Percentiles rank a stretch among this genome's conserved stretches.
phyloP scores from a whole-genome alignment of 2,329 filamentous ascomycete species.

The Rhynchosporium agropyri region DNA sequence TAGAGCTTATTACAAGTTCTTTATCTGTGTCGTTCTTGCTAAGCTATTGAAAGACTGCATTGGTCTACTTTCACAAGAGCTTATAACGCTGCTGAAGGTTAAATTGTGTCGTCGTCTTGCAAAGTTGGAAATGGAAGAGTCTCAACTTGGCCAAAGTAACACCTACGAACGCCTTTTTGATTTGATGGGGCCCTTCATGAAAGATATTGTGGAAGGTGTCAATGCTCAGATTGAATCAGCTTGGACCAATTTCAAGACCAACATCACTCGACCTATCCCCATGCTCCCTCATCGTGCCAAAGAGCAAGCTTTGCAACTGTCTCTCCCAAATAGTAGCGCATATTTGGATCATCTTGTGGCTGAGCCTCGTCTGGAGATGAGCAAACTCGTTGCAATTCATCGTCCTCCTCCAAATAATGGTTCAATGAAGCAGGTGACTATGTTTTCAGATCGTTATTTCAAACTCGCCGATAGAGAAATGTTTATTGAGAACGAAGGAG shows the following conservation, averaged over 20 bases:
- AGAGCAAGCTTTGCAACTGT: conserved; percentile 42
- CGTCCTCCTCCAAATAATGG: conserved; percentile 27
- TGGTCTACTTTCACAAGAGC: conserved; percentile 43
- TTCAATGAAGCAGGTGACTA: conserved; percentile 26
- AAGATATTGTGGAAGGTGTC: conserved; percentile 39
- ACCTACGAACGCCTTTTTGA: conserved; percentile 42
- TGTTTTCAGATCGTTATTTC: conserved; percentile 39
- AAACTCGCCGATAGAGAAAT: conserved; percentile 30
- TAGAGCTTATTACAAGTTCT: conserved; percentile 57
- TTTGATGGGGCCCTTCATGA: conserved; percentile 38
- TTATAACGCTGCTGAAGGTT: conserved; percentile 47
- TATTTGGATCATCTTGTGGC: conserved; percentile 39
- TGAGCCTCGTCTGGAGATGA: conserved; percentile 19
- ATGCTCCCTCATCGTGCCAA: conserved; percentile 46
- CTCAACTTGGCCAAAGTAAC: conserved; percentile 18
- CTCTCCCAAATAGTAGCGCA: conserved; percentile 46
- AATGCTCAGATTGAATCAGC: conserved; percentile 40
- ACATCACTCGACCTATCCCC: conserved; percentile 46
- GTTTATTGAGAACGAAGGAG: conserved; percentile 28
- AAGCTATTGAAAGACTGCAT: conserved; percentile 49
- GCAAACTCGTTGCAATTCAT: conserved; percentile 25
- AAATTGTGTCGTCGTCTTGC: conserved; percentile 61
- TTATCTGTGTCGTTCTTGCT: conserved; percentile 54
- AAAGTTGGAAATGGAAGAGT: conserved; percentile 54
- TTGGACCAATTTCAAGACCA: conserved; percentile 48